These are phyloP conservation scores for Umbelopsis sp. DNA, from an alignment of 371 early-diverging fungal species.

Conservation along the genomic window DNA sequence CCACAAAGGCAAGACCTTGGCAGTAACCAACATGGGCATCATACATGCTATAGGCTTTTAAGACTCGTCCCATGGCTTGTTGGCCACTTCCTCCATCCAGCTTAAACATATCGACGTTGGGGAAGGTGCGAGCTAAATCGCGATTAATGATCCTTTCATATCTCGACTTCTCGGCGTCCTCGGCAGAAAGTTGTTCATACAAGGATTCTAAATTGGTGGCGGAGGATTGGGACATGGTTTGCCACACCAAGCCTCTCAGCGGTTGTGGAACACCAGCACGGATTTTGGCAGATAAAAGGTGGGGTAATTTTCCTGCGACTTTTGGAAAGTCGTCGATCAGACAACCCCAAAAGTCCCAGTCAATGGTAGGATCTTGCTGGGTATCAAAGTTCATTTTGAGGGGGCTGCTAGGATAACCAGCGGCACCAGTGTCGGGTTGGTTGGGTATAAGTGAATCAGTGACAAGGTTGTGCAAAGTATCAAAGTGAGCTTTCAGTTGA, in stretches of 20 bases:
- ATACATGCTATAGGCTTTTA: conserved; percentile 89
- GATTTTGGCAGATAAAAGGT: conserved; percentile 68
- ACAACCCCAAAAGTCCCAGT: conserved; percentile 95
- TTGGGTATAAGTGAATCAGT: conserved; percentile 28
- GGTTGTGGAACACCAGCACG: conserved; percentile 84
- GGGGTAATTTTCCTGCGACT: conserved; percentile 63
- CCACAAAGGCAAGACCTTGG: conserved; percentile 93
- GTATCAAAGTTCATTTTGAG: conserved; percentile 9
- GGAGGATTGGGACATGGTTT: conserved; percentile 81
- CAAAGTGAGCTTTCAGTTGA: conserved; percentile 58
- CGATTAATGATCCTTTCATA: conserved; percentile 89
- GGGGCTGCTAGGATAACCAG: conserved; percentile 4
- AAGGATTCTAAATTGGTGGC: conserved; percentile 76
- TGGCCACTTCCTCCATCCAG: conserved; percentile 86
- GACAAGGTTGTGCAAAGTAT: conserved; percentile 52
- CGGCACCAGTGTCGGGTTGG: conserved; percentile 10
- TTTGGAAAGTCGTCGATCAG: conserved; percentile 84
- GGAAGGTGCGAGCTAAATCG: conserved; percentile 92
- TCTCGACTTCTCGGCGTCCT: conserved; percentile 65
- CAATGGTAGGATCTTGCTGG: conserved; percentile 27
- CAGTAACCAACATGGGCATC: conserved; percentile 96
- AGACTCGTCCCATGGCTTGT: conserved; percentile 77
- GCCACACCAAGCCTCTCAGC: conserved; percentile 91
- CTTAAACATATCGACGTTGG: conserved; percentile 82
- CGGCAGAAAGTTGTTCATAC: conserved; percentile 75